Base-by-base conservation (phyloP, 176 grass and related monocot species). In the Hyparrhenia diplandra region DNA sequence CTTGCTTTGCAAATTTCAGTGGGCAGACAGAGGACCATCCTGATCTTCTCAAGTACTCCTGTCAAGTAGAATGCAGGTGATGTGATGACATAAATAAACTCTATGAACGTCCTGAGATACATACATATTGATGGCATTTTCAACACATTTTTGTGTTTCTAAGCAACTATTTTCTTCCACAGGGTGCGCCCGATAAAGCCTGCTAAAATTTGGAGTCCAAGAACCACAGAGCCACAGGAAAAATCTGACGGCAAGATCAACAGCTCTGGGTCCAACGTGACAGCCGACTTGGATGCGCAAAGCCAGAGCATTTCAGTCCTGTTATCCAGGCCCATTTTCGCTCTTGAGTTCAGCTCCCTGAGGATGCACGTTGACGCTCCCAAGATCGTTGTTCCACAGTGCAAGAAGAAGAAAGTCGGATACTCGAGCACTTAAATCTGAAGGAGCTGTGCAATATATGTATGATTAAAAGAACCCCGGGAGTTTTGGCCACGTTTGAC, bases 1-100 rank as follows among this genome's bases (percentile, higher is more conserved):
- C 12, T 18, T 32, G 27, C 8, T 64, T 20, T 88, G 36, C 25
- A 73, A 88, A 90, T 99, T 95, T 84, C 83, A 99, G 96, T 77
- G 96, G 92, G 23, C 92, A 77, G 75, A 95, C 93, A 55, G 69
- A 84, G 45, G 74, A 95, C 75, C 80, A 88, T 88, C 84, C 90
- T 65, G 86, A 93, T 51, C 90, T 99, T 87, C 90, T 99, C 28
- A 91, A 95, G 79, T 99, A 99, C 63, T 91, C 96, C 30, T 99
- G 96, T 73, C 67, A 93, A 71, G 31, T 99, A 69, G 86, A 91
- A 88, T 99, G 96, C 92, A 91, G 96, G 96, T 93, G 32, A 67
- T 69, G 96, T 93, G 32, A 67, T 69, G 27, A 13, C 71, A 67
- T 60, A 65, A 75, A 61, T 68, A 42, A 75, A 63, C 14, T 35